phyloP scores from a whole-genome alignment of 139 green algal genomes.

The Chlamydomonas sp. region DNA sequence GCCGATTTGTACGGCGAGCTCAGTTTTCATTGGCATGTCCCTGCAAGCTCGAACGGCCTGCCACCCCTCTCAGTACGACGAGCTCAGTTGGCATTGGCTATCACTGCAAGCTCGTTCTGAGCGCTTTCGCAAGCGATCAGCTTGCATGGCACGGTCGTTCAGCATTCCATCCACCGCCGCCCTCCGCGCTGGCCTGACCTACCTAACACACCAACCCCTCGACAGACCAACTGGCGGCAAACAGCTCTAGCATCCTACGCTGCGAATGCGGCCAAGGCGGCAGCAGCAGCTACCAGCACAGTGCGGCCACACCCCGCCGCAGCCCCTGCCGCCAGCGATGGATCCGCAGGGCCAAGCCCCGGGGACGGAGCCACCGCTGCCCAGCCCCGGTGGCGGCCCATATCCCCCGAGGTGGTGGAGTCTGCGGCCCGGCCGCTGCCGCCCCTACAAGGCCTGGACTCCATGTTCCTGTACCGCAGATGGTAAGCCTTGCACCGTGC shows the following conservation, averaged over 20 bases:
- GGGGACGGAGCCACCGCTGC: no score
- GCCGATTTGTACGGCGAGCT: no score
- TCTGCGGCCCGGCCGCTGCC: conserved; percentile 12
- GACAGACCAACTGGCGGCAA: conserved; percentile 46
- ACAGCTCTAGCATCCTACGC: conserved; percentile 27
- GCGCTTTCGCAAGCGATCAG: no score
- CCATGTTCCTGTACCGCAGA: conserved; percentile 47
- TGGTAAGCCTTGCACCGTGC: conserved; percentile 9
- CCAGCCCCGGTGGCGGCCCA: not conserved
- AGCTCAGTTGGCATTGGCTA: no score
- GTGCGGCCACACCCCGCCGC: not conserved
- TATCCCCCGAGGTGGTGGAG: not conserved
- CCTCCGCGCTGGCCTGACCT: not conserved
- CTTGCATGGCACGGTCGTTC: not conserved
- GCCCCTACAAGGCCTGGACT: conserved; percentile 26
- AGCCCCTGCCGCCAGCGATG: not conserved
- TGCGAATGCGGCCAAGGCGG: not conserved
- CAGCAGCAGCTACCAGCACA: not conserved
- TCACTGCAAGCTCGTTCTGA: no score
- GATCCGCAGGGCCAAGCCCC: not conserved
- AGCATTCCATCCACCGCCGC: not conserved
- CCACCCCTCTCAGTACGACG: no score
- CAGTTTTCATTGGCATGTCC: no score
- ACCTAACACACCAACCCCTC: no score
- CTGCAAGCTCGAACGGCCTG: no score